phyloP scores from a whole-genome alignment of 805 yeast genomes.

The Teunomyces gatunensis region DNA sequence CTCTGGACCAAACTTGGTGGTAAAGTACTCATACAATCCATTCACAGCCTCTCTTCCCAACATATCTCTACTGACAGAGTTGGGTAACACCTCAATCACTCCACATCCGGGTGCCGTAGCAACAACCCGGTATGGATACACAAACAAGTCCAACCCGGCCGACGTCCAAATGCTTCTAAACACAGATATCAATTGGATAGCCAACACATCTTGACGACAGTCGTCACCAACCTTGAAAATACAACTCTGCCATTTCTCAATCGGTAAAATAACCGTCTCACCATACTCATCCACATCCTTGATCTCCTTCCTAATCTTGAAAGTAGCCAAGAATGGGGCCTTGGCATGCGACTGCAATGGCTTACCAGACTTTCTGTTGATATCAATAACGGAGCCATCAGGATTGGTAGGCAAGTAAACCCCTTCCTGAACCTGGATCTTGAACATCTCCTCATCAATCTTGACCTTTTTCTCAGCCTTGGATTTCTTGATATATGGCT shows the following conservation, averaged over 20 bases:
- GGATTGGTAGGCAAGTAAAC: constrained; percentile 96
- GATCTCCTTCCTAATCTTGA: constrained; percentile 68
- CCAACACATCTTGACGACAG: constrained; percentile 95
- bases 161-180: constrained; percentile 88
- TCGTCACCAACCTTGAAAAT: constrained; percentile 99
- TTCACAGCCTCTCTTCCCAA: constrained; percentile 98
- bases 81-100: constrained; percentile 95
- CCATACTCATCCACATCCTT: constrained; percentile 43
- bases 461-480: constrained; percentile 95
- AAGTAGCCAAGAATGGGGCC: constrained; percentile 97
- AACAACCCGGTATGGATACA: constrained; percentile 91
- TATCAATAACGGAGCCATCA: constrained; percentile 89
- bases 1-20: constrained; percentile 93
- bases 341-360: constrained; percentile 98
- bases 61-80: constrained; percentile 95
- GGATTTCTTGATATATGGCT: constrained; percentile 89
- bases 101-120: constrained; percentile 99
- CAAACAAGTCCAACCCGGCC: constrained; percentile 85
- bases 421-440: constrained; percentile 68
- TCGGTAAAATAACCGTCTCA: constrained; percentile 28
- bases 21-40: constrained; percentile 89
- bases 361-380: constrained; percentile 85
- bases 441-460: constrained; percentile 93
- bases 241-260: constrained; percentile 87
- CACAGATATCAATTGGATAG: constrained; percentile 85